phyloP scores from a whole-genome alignment of 352 stramenopile species.

The Peronospora farinosa region DNA sequence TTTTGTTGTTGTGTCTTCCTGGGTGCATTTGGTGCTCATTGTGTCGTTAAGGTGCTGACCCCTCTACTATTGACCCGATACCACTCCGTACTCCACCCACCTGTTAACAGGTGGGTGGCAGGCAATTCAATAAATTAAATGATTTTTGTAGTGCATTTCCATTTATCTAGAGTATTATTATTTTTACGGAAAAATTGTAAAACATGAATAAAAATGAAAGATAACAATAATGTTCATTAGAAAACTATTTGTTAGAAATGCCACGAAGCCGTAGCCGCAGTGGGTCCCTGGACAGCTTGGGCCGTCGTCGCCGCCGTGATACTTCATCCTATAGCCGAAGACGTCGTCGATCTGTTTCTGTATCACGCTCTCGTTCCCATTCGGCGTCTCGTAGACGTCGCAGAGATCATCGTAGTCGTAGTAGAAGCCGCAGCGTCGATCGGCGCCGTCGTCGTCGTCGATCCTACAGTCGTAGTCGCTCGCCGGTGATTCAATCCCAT shows the following conservation, averaged over 20 bases:
- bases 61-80: too few relatives aligned
- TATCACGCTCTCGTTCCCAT: conserved; percentile 32
- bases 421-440: conserved; percentile 16
- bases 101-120: too few relatives aligned
- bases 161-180: too few relatives aligned
- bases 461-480: conserved; percentile 24
- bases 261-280: conserved; percentile 37
- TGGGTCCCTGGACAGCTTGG: conserved; percentile 60
- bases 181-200: too few relatives aligned
- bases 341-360: conserved; percentile 23
- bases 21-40: too few relatives aligned
- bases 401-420: conserved; percentile 25
- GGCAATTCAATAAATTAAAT: too few relatives aligned
- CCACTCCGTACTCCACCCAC: too few relatives aligned
- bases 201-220: too few relatives aligned
- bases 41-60: too few relatives aligned
- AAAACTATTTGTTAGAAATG: conserved; percentile 11
- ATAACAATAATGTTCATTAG: too few relatives aligned
- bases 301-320: conserved; percentile 24
- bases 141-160: too few relatives aligned
- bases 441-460: conserved; percentile 14
- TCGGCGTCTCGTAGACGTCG: conserved; percentile 28
- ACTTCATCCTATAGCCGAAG: conserved; percentile 19
- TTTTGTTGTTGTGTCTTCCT: too few relatives aligned
- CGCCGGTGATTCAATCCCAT: conserved; percentile 2